phyloP scores from a whole-genome alignment of 2,329 filamentous ascomycete genomes.

The Calonectria pteridis region DNA sequence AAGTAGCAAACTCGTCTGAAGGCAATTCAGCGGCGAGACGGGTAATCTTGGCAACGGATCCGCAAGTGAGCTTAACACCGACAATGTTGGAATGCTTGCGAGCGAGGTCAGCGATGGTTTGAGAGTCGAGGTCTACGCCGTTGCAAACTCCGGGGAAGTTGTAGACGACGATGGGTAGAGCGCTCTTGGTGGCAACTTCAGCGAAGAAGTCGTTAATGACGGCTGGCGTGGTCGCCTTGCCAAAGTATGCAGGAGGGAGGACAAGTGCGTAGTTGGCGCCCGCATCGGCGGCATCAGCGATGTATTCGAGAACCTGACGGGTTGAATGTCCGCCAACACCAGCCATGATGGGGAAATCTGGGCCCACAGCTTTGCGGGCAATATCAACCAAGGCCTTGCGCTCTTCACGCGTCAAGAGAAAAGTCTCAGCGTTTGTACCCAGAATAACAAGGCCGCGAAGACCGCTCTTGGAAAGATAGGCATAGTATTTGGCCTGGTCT shows the following conservation, averaged over 20 bases:
- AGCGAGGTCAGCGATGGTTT: constrained; percentile 58
- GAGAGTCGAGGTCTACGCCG: constrained; percentile 77
- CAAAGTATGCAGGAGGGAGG: constrained; percentile 74
- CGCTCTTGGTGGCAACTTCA: constrained; percentile 63
- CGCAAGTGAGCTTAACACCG: constrained; percentile 79
- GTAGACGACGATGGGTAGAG: constrained; percentile 74
- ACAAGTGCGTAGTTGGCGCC: constrained; percentile 73
- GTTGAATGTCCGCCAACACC: constrained; percentile 75
- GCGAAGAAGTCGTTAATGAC: constrained; percentile 71
- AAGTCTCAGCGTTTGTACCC: constrained; percentile 69
- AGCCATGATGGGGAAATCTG: constrained; percentile 87
- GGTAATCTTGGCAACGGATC: constrained; percentile 78
- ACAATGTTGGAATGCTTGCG: constrained; percentile 67
- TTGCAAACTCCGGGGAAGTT: constrained; percentile 78
- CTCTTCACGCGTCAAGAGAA: constrained; percentile 69
- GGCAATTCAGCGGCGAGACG: constrained; percentile 66
- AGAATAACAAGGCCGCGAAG: constrained; percentile 66
- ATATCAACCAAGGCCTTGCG: constrained; percentile 66
- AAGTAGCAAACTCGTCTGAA: constrained; percentile 71
- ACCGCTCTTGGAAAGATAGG: constrained; percentile 63
- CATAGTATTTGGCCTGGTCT: constrained; percentile 63
- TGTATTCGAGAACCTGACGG: constrained; percentile 71
- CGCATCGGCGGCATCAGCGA: constrained; percentile 69
- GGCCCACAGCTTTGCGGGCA: constrained; percentile 81
- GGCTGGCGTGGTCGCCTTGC: constrained; percentile 68